Evolutionary conservation across 139 green algal genomes (phyloP), one percentile per base, ranked within the genome.

Genomic region (Auxenochlorella pyrenoidosa): DNA sequence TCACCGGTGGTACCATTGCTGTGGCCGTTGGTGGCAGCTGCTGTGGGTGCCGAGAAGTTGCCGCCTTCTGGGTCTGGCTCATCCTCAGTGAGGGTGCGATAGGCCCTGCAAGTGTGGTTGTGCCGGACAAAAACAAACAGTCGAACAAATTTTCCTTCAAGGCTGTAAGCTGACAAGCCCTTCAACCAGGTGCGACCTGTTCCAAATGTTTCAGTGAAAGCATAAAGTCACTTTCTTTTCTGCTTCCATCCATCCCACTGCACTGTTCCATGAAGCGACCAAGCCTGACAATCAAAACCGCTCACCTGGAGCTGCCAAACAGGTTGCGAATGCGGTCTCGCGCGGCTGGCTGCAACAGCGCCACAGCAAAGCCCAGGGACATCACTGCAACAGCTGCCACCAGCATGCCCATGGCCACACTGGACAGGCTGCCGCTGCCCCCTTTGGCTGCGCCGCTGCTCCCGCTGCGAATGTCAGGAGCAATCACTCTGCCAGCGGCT

Each of bases 371-470:
- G 43, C 47, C 84, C 19, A 84, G 63, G 38, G 66, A 40, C 60
- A 85, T 5, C 47, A 88, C 65, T 24, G 84, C 84, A 2, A 58
- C 66, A 0, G 68, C 77, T 22, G 77, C 47, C 34, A 81, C 84
- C 63, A 85, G 63, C 77, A 88, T 43, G 22, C 84, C 84, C 3
- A 88, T 16, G 1, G 73, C 84, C 36, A 88, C 60, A 32, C 80
- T 75, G 2, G 21, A 43, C 22, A 32, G 21, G 28, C 40, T 76
- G 60, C 63, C 51, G 34, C n/a, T 73, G 80, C 30, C n/a, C 36
- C 30, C 60, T 2, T 32, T 19, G 58, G 21, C 36, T 28, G 34
- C 22, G 1, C 34, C 38, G 0, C 34, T 34, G 26, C 24, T 26
- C 19, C 38, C 40, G 36, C 30, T 3, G 36, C n/a, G 43, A 51